phyloP scores from a whole-genome alignment of 1,284 basidiomycete species.

The Ceratobasidium sp. region DNA sequence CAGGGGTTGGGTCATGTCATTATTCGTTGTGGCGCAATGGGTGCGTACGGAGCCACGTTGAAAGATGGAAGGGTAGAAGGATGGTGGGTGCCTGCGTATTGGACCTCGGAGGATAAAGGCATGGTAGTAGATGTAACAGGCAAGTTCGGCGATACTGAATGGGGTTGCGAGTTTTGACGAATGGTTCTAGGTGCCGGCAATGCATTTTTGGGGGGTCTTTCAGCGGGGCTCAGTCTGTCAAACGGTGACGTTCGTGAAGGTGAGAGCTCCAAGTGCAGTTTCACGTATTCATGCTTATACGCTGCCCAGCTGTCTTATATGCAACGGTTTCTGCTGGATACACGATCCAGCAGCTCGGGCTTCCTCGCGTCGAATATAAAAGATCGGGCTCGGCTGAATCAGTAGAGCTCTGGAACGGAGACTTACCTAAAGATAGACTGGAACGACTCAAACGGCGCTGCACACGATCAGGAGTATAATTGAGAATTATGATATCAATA shows the following conservation, averaged over 20 bases:
- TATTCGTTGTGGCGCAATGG: conserved; percentile 78
- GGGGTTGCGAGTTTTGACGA: not conserved
- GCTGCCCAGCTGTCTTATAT: conserved; percentile 65
- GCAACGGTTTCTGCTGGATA: conserved; percentile 83
- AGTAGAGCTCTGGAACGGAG: conserved; percentile 70
- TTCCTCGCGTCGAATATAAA: conserved; percentile 58
- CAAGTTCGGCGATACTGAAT: conserved; percentile 46
- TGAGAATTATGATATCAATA: conserved; percentile 2
- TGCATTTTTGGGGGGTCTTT: conserved; percentile 82
- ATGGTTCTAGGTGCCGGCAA: conserved; percentile 76
- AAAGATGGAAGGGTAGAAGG: conserved; percentile 52
- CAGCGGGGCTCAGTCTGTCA: conserved; percentile 69
- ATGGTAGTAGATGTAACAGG: conserved; percentile 84
- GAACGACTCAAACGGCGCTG: conserved; percentile 51
- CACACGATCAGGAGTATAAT: not conserved
- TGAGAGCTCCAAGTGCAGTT: conserved; percentile 46
- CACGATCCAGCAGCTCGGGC: conserved; percentile 79
- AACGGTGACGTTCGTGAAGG: conserved; percentile 69
- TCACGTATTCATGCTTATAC: not conserved
- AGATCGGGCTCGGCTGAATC: conserved; percentile 42
- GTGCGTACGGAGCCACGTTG: conserved; percentile 65
- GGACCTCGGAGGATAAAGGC: conserved; percentile 55
- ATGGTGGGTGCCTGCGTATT: conserved; percentile 81
- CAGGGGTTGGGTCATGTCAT: conserved; percentile 64
- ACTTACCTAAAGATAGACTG: conserved; percentile 63